Percentiles rank a stretch among this genome's conserved stretches.
These are phyloP conservation scores for Colletotrichum sojae DNA, from an alignment of 2,329 filamentous ascomycete genomes.

Conservation along the genomic window DNA sequence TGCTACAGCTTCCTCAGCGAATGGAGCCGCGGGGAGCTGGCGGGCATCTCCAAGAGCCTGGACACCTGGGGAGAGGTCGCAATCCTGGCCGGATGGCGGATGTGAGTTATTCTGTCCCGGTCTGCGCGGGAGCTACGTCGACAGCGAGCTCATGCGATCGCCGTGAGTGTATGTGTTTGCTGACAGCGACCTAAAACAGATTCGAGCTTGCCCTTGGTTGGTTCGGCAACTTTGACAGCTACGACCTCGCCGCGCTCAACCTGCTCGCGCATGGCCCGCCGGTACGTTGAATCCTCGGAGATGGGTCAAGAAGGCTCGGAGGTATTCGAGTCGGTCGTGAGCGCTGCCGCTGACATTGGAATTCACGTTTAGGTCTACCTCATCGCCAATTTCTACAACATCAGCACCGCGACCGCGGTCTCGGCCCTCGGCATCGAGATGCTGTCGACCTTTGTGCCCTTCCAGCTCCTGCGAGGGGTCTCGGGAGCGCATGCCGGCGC, in stretches of 20 bases:
- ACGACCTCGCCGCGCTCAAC: constrained; percentile 76
- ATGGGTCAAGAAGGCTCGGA: not conserved
- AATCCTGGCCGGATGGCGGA: constrained; percentile 66
- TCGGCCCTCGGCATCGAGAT: constrained; percentile 78
- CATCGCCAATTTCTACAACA: constrained; percentile 81
- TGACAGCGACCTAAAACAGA: constrained; percentile 72
- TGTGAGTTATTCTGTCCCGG: constrained; percentile 59
- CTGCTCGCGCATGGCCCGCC: constrained; percentile 82
- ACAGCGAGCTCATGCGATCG: not conserved
- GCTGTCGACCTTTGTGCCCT: constrained; percentile 78
- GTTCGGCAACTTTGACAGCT: constrained; percentile 81
- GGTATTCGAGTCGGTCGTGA: not conserved
- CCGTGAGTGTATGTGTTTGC: not conserved
- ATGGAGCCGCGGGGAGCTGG: constrained; percentile 76
- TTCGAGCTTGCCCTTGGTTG: constrained; percentile 80
- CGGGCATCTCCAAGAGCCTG: constrained; percentile 74
- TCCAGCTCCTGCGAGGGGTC: constrained; percentile 79
- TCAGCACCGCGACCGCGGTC: constrained; percentile 73
- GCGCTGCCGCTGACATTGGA: constrained; percentile 14
- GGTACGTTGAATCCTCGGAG: constrained; percentile 57
- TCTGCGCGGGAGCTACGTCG: not conserved
- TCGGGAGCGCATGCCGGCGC: constrained; percentile 73
- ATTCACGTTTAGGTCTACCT: constrained; percentile 73
- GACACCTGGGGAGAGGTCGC: constrained; percentile 74
- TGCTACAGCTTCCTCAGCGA: constrained; percentile 75